These are phyloP conservation scores for Kalmusia sp. DNA, from an alignment of 2,329 filamentous ascomycete genomes.

Conservation along the genomic window DNA sequence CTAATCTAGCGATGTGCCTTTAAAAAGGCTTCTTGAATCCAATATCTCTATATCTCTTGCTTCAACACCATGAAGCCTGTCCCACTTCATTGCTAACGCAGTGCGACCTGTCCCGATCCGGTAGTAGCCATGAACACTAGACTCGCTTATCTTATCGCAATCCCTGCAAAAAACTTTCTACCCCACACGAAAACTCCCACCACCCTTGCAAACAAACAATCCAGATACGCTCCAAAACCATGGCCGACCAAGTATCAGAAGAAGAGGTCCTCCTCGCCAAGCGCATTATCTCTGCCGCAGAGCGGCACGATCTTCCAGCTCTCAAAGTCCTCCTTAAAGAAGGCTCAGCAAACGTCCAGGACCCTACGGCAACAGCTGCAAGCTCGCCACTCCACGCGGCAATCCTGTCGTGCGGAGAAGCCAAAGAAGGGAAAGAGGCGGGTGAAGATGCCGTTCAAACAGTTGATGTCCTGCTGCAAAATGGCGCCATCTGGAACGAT, in stretches of 20 bases:
- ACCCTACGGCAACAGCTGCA: slow-evolving; percentile 41
- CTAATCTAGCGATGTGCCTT: no score
- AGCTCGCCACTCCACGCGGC: slow-evolving; percentile 46
- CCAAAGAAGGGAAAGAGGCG: slow-evolving; percentile 17
- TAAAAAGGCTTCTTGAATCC: no score
- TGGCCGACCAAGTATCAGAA: slow-evolving; percentile 43
- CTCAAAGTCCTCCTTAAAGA: slow-evolving; percentile 44
- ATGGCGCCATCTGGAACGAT: slow-evolving; percentile 50
- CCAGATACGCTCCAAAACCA: slow-evolving; percentile 15
- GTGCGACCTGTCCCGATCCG: neutral
- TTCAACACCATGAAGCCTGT: no score
- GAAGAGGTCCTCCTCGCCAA: slow-evolving; percentile 45
- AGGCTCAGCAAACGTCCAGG: slow-evolving; percentile 46
- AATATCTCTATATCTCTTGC: no score
- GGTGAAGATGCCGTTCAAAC: slow-evolving; percentile 37
- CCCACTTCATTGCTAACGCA: no score
- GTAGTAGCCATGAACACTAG: slow-evolving; percentile 15
- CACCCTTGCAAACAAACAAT: slow-evolving; percentile 4
- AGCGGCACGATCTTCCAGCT: slow-evolving; percentile 42
- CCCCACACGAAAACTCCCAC: slow-evolving; percentile 10
- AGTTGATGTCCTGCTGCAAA: slow-evolving; percentile 40
- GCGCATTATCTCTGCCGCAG: slow-evolving; percentile 45
- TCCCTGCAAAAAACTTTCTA: slow-evolving; percentile 16
- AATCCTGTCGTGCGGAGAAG: slow-evolving; percentile 35
- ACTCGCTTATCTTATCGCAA: slow-evolving; percentile 18